Evolutionary conservation across 805 yeast genomes (phyloP).

Genomic region (Torulaspora delbrueckii): DNA sequence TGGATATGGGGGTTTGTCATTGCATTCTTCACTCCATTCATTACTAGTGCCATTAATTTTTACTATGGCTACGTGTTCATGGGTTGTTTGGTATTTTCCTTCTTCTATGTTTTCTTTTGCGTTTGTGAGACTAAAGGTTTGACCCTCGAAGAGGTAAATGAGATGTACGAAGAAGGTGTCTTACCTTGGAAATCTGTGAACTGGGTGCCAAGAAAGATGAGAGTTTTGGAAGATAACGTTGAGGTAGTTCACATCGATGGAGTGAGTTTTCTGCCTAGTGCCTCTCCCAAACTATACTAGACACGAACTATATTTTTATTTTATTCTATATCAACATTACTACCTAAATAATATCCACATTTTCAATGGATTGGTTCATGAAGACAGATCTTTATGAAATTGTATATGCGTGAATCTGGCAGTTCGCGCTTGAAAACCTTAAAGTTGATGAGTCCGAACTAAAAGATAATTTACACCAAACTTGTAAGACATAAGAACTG

Average conservation of each 20-base stretch:
- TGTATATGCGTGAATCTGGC: too few relatives aligned
- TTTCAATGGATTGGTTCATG: too few relatives aligned
- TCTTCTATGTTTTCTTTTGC: slow-evolving; percentile 63
- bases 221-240: slow-evolving; percentile 18
- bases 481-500: not conserved
- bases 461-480: not conserved
- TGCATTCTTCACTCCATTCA: slow-evolving; percentile 67
- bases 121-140: slow-evolving; percentile 76
- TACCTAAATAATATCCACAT: too few relatives aligned
- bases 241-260: slow-evolving; percentile 9
- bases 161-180: slow-evolving; percentile 42
- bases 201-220: slow-evolving; percentile 41
- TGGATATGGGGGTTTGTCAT: slow-evolving; percentile 67
- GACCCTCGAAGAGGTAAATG: slow-evolving; percentile 75
- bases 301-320: too few relatives aligned
- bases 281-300: too few relatives aligned
- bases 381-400: too few relatives aligned
- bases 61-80: slow-evolving; percentile 59
- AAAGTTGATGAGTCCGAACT: not conserved
- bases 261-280: too few relatives aligned
- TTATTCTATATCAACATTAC: too few relatives aligned
- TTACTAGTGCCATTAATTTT: slow-evolving; percentile 59
- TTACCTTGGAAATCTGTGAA: slow-evolving; percentile 42
- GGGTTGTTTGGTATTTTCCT: slow-evolving; percentile 50
- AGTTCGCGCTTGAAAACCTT: too few relatives aligned